A percentile compares a stretch with the other conserved stretches of the same genome.
These are phyloP conservation scores for Neodidymelliopsis sp. DNA, from an alignment of 2,329 filamentous ascomycete species.

Conservation along the genomic window DNA sequence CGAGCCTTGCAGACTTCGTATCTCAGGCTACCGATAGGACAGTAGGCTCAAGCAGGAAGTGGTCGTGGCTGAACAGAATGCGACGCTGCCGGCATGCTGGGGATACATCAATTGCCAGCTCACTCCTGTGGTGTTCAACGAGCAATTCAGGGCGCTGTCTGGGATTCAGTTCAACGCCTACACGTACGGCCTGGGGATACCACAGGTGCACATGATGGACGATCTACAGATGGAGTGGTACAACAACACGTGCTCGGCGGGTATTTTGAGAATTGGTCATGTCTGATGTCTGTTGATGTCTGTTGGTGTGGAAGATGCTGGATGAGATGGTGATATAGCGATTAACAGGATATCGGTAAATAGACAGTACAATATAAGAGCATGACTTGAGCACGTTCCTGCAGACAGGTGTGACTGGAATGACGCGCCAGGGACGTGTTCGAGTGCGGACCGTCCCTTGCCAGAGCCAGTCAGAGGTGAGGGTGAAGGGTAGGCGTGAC, in stretches of 20 bases:
- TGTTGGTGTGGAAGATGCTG: constrained; percentile 2
- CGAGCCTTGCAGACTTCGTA: constrained; percentile 52
- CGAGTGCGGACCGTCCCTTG: neutral
- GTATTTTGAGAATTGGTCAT: constrained; percentile 44
- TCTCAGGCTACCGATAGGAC: constrained; percentile 57
- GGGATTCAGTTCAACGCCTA: constrained; percentile 59
- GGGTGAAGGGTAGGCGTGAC: too few relatives aligned
- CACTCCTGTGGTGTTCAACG: constrained; percentile 52
- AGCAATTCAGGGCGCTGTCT: constrained; percentile 51
- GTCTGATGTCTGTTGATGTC: constrained; percentile 27
- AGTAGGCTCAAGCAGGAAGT: constrained; percentile 44
- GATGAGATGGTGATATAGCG: constrained; percentile 2
- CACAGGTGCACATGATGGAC: constrained; percentile 58
- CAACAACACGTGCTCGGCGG: constrained; percentile 59
- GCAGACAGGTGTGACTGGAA: constrained; percentile 24
- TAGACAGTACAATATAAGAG: constrained; percentile 8
- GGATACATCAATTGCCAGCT: constrained; percentile 53
- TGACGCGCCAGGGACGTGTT: neutral
- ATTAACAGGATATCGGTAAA: constrained; percentile 19
- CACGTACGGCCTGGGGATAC: constrained; percentile 47
- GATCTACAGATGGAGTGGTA: constrained; percentile 58
- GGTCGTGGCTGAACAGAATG: constrained; percentile 46
- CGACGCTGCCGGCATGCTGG: constrained; percentile 53
- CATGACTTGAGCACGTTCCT: neutral
- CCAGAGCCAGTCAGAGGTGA: too few relatives aligned